phyloP scores from a whole-genome alignment of 2,329 filamentous ascomycete species.

The Apiospora hydei region DNA sequence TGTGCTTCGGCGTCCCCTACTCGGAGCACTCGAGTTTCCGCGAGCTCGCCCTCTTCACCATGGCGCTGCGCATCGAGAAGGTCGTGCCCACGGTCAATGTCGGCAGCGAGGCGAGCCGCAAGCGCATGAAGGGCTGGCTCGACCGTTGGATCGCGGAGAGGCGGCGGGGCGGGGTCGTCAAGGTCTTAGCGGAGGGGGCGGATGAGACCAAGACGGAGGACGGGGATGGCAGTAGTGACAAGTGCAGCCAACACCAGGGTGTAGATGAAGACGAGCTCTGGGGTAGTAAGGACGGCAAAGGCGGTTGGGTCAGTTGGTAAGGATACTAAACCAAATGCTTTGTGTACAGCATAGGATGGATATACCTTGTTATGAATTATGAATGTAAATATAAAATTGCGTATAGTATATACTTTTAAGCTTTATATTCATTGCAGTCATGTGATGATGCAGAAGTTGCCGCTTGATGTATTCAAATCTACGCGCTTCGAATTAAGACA shows the following conservation, averaged over 20 bases:
- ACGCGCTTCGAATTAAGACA: too few species aligned
- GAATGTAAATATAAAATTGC: conserved; percentile 7
- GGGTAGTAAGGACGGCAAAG: conserved; percentile 50
- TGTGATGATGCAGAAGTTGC: not conserved
- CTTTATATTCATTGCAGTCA: not conserved
- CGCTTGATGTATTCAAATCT: too few species aligned
- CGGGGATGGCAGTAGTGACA: conserved; percentile 32
- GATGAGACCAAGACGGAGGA: conserved; percentile 33
- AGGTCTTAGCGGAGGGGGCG: conserved; percentile 51
- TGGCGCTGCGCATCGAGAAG: conserved; percentile 84
- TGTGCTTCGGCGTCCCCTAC: conserved; percentile 94
- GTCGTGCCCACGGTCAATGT: conserved; percentile 94
- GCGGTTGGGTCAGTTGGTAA: conserved; percentile 52
- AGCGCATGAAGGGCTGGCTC: conserved; percentile 70
- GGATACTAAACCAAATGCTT: not conserved
- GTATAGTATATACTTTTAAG: not conserved
- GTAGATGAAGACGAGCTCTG: conserved; percentile 40
- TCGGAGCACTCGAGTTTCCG: conserved; percentile 95
- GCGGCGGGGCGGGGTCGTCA: conserved; percentile 60
- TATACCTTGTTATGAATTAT: conserved; percentile 1
- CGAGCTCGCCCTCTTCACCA: conserved; percentile 92
- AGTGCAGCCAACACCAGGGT: conserved; percentile 45
- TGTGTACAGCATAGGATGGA: not conserved
- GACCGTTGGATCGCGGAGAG: conserved; percentile 69
- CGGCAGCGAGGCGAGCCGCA: conserved; percentile 63